Evolutionary conservation across 23 red algal species (phyloP).

Genomic region (Cyanidiococcus yangmingshanensis): DNA sequence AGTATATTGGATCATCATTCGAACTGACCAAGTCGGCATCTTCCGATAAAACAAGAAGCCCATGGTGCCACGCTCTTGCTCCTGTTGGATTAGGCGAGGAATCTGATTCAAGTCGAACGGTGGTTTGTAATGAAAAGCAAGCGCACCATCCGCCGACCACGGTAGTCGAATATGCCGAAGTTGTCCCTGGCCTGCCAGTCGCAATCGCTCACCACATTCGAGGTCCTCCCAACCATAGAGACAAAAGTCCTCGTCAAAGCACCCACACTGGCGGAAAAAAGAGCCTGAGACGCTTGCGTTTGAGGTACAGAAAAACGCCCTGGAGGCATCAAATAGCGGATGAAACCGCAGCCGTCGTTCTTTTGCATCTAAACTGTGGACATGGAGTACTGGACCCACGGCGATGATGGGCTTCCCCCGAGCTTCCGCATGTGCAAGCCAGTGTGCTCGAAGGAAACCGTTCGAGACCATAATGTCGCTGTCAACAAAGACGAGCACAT

Average conservation of each 20-base stretch:
- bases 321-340: constrained; percentile 20
- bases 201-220: constrained; percentile 26
- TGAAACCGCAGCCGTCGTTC: constrained; percentile 12
- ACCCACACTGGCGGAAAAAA: constrained; percentile 16
- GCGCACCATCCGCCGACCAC: neutral
- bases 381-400: constrained; percentile 10
- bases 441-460: constrained; percentile 22
- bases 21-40: constrained; percentile 11
- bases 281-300: constrained; percentile 15
- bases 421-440: neutral
- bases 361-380: neutral
- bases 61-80: constrained; percentile 25
- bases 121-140: constrained; percentile 22
- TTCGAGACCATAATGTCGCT: constrained; percentile 24
- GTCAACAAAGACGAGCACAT: constrained; percentile 29
- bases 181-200: neutral
- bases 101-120: neutral
- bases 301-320: constrained; percentile 29
- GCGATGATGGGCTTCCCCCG: neutral
- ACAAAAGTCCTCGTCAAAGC: constrained; percentile 25
- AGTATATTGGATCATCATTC: constrained; percentile 30
- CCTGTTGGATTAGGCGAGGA: constrained; percentile 7
- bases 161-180: constrained; percentile 13
- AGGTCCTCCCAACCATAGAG: constrained; percentile 35
- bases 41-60: constrained; percentile 24